Base-by-base conservation (phyloP, 2,329 filamentous ascomycete genomes). In the Bipolaris oryzae region DNA sequence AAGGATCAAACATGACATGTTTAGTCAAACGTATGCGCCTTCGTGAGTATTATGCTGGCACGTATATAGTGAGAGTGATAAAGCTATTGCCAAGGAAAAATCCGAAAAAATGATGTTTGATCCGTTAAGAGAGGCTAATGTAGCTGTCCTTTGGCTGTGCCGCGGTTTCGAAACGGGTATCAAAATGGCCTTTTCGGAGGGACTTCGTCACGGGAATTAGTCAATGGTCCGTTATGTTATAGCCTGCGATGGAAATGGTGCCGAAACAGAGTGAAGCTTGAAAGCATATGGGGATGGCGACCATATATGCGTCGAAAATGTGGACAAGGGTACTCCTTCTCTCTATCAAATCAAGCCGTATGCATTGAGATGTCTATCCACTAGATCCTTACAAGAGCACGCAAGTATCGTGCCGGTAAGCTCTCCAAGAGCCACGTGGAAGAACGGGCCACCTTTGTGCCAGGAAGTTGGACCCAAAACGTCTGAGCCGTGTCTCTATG, bases 1-100 rank as follows among this genome's bases (percentile, higher is more conserved):
- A 16, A 50, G 58, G 54, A 50, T 64, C 63, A 72, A 71, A 72
- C 69, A 58, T 56, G 50, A 38, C 20, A 37, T 52, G 53, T 57
- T 54, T 61, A 53, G 46, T 41, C 49, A 61, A 57, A 53, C 56
- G 46, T 54, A 20, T 45, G 25, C 34, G 33, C 39, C 53, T 31
- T 45, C 23, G n/a, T 39, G 21, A 18, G 11, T 20, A 35, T 13
- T 5, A 25, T 34, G 23, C 37, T 16, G 45, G 33, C 18, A 39
- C 45, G 35, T 25, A 15, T 28, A 20, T 23, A 34, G 44, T 42
- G 16, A 5, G 45, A 43, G 13, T 20, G 9, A 42, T 25, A 11
- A 53, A 7, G 9, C 11, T 1, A n/a, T 35, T 18, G 11, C 34
- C 33, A 13, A 20, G 7, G 35, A 34, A 6, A 35, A 15, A 11